These are phyloP conservation scores for Penicillium corylophilum DNA, from an alignment of 2,329 filamentous ascomycete genomes.

Conservation along the genomic window DNA sequence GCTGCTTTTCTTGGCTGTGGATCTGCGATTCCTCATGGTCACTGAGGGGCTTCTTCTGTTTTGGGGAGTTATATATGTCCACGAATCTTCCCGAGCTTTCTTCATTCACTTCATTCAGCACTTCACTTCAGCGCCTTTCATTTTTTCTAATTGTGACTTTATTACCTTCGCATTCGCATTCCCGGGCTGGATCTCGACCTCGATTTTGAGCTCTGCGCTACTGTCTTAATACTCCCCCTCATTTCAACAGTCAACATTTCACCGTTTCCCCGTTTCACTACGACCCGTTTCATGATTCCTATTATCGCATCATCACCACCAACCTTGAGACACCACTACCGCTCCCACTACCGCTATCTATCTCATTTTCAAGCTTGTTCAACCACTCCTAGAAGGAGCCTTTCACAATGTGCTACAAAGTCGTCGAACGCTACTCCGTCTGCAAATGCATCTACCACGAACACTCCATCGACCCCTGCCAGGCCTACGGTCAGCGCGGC, in stretches of 20 bases:
- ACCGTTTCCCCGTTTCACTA: too few relatives aligned
- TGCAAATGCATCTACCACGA: constrained; percentile 87
- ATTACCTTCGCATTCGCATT: neutral
- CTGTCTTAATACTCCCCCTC: too few relatives aligned
- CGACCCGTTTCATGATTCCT: too few relatives aligned
- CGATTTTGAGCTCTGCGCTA: too few relatives aligned
- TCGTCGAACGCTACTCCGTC: constrained; percentile 81
- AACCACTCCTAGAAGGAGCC: neutral
- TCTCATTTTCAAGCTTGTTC: neutral
- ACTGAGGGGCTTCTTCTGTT: neutral
- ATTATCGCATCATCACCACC: too few relatives aligned
- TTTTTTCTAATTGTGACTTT: too few relatives aligned
- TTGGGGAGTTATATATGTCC: neutral
- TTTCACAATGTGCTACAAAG: constrained; percentile 75
- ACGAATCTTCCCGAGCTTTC: neutral
- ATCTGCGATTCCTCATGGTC: neutral
- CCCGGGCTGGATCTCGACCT: constrained; percentile 5
- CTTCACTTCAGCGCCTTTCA: neutral
- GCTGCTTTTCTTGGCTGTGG: neutral
- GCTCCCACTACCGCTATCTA: neutral
- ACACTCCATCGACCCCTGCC: constrained; percentile 81
- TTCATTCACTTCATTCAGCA: neutral
- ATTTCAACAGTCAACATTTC: too few relatives aligned
- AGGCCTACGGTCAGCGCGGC: constrained; percentile 69
- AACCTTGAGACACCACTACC: neutral